Evolutionary conservation across 345 rosid genomes (phyloP).

Genomic region (Garcia nutans): DNA sequence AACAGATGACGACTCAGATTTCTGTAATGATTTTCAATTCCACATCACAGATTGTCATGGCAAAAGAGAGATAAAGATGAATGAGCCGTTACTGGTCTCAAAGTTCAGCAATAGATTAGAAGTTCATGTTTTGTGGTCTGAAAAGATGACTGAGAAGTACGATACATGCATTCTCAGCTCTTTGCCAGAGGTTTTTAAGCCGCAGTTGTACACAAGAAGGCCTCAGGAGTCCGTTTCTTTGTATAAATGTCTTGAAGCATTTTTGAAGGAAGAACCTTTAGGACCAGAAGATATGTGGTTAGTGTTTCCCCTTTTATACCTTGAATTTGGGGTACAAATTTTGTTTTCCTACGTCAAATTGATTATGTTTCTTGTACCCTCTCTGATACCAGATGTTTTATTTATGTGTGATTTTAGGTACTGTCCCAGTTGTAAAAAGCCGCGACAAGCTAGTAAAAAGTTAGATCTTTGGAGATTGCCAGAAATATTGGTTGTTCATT

Average conservation of each 20-base stretch:
- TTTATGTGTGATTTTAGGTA: conserved; percentile 21
- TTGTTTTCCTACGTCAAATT: not conserved
- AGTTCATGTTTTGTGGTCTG: conserved; percentile 23
- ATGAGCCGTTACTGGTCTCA: conserved; percentile 2
- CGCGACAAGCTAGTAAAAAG: conserved; percentile 26
- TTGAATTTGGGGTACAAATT: not conserved
- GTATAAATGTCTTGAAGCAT: conserved; percentile 31
- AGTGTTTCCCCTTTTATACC: not conserved
- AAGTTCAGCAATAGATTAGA: not conserved
- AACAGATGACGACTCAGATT: conserved; percentile 29
- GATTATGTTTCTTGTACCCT: not conserved
- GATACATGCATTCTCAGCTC: conserved; percentile 23
- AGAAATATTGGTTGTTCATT: conserved; percentile 29
- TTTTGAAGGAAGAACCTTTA: conserved; percentile 30
- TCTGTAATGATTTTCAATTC: conserved; percentile 39
- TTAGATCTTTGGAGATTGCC: conserved; percentile 37
- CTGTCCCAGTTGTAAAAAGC: conserved; percentile 31
- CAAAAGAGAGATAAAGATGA: conserved; percentile 20
- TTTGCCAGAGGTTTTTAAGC: conserved; percentile 25
- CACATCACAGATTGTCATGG: conserved; percentile 10
- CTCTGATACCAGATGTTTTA: conserved; percentile 2
- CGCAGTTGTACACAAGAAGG: conserved; percentile 9
- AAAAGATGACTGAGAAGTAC: conserved; percentile 19
- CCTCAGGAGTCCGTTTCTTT: conserved; percentile 28
- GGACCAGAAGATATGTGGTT: conserved; percentile 38